Conservation (phyloP, 371 early-diverging fungal genomes). For the Sporodiniella umbellata region DNA sequence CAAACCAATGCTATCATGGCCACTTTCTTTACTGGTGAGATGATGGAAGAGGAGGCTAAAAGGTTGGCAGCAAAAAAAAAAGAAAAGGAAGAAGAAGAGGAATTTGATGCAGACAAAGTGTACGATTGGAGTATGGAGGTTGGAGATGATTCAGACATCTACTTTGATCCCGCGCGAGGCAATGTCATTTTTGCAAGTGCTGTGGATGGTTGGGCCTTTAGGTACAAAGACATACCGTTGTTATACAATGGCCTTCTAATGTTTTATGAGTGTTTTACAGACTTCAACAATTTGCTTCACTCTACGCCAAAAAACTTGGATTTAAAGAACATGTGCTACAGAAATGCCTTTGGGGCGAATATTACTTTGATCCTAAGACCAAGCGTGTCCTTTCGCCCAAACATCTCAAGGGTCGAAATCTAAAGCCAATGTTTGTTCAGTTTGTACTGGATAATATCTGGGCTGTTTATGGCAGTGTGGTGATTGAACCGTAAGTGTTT, state of each 20-base stretch:
- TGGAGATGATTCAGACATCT: constrained; percentile 87
- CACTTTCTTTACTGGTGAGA: constrained; percentile 86
- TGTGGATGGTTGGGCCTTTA: constrained; percentile 98
- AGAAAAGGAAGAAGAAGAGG: constrained; percentile 33
- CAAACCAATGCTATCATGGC: constrained; percentile 96
- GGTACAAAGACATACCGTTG: constrained; percentile 32
- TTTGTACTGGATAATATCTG: constrained; percentile 93
- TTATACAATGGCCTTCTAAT: too few relatives aligned
- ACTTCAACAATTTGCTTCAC: constrained; percentile 85
- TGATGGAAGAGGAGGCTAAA: constrained; percentile 84
- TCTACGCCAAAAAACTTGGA: constrained; percentile 89
- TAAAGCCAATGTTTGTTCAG: constrained; percentile 96
- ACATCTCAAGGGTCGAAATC: constrained; percentile 73
- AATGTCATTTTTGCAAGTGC: constrained; percentile 97
- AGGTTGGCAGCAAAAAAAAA: constrained; percentile 53
- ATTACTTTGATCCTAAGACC: constrained; percentile 91
- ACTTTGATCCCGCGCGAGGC: constrained; percentile 92
- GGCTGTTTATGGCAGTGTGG: constrained; percentile 89
- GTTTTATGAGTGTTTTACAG: too few relatives aligned
- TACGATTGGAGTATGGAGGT: constrained; percentile 86
- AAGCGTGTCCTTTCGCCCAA: constrained; percentile 86
- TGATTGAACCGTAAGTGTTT: constrained; percentile 61
- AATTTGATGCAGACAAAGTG: constrained; percentile 40
- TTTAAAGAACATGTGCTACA: constrained; percentile 73
- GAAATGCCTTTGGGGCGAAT: constrained; percentile 94